phyloP scores from a whole-genome alignment of 208 protist species.

The Crithidia bombi region DNA sequence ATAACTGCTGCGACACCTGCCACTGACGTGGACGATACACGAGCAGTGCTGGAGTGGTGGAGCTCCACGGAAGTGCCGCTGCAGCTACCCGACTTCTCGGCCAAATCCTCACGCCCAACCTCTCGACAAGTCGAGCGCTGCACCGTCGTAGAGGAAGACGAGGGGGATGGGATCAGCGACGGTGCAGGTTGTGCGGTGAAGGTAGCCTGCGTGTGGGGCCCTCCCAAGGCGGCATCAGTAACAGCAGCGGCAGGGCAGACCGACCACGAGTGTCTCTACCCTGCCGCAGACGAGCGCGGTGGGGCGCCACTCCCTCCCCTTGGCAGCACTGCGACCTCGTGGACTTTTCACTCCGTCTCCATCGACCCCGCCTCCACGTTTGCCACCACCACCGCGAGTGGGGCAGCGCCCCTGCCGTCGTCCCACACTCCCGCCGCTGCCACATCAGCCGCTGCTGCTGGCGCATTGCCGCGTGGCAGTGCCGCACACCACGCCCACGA shows the following conservation, averaged over 20 bases:
- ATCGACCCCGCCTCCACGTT: not conserved
- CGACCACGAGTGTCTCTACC: too few relatives aligned
- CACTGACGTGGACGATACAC: not conserved
- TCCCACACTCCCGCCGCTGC: not conserved
- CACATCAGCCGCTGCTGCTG: not conserved
- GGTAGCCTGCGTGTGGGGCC: too few relatives aligned
- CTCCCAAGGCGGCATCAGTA: too few relatives aligned
- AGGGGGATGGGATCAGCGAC: not conserved
- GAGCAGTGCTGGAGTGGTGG: conserved; percentile 41
- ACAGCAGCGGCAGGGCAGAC: too few relatives aligned
- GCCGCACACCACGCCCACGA: too few relatives aligned
- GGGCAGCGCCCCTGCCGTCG: not conserved
- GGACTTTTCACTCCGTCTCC: conserved; percentile 48
- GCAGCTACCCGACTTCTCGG: conserved; percentile 12
- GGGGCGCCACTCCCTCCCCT: conserved; percentile 1
- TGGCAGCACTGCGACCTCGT: conserved; percentile 34
- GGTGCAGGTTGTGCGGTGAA: too few relatives aligned
- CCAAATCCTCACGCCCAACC: not conserved
- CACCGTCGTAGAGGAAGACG: not conserved
- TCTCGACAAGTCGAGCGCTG: not conserved
- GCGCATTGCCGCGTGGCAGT: conserved; percentile 4
- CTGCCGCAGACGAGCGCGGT: too few relatives aligned
- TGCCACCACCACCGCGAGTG: not conserved
- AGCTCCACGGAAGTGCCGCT: conserved; percentile 50
- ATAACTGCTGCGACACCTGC: not conserved